phyloP scores from a whole-genome alignment of 2,329 filamentous ascomycete genomes.

The Colletotrichum lupini region DNA sequence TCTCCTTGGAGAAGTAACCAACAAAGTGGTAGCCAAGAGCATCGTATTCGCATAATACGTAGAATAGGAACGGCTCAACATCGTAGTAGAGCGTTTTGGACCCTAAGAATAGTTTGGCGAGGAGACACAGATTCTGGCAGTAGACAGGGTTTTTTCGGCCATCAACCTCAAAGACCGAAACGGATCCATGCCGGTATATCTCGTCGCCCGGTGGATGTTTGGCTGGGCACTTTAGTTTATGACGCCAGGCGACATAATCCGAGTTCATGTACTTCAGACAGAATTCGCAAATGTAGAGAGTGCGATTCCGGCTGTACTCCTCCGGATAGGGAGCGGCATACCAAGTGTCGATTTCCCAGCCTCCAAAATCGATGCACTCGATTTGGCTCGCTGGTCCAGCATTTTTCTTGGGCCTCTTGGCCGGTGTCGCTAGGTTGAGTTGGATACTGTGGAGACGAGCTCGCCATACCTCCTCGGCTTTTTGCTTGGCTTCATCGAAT shows the following conservation, averaged over 20 bases:
- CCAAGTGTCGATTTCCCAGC: constrained; percentile 98
- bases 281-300: constrained; percentile 99
- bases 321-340: constrained; percentile 98
- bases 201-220: constrained; percentile 98
- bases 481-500: constrained; percentile 90
- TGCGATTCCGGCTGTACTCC: constrained; percentile 95
- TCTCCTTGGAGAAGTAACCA: constrained; percentile 99
- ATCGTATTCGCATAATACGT: constrained; percentile 95
- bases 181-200: constrained; percentile 90
- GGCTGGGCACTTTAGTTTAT: constrained; percentile 95
- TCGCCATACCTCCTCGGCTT: constrained; percentile 93
- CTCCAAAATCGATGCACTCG: constrained; percentile 98
- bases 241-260: constrained; percentile 96
- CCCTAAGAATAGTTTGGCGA: constrained; percentile 97
- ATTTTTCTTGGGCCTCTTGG: constrained; percentile 77
- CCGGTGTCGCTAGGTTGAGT: constrained; percentile 69
- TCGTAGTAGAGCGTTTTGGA: constrained; percentile 99
- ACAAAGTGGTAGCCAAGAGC: constrained; percentile 95
- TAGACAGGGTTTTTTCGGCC: constrained; percentile 98
- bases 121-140: constrained; percentile 94
- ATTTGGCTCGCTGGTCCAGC: constrained; percentile 94
- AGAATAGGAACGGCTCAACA: constrained; percentile 96
- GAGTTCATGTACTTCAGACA: constrained; percentile 99
- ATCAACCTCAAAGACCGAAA: constrained; percentile 98
- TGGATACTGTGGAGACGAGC: constrained; percentile 70